A percentile compares a stretch with the other conserved stretches of the same genome.
These are phyloP conservation scores for Sarocladiaceae sp. DNA, from an alignment of 2,329 filamentous ascomycete genomes.

Conservation along the genomic window DNA sequence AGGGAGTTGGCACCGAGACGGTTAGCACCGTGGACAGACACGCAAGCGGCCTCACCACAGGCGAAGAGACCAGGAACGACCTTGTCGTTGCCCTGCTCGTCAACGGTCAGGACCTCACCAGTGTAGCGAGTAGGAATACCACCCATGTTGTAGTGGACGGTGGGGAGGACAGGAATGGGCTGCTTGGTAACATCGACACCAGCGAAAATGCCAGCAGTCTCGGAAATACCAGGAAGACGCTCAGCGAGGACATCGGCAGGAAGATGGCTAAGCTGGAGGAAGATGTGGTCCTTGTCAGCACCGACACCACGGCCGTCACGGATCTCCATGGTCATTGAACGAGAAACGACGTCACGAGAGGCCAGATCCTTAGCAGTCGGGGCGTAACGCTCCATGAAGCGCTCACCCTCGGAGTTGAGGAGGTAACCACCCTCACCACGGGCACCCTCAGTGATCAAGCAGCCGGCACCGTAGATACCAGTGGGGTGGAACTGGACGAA, in stretches of 20 bases:
- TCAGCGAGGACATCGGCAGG: slow-evolving; percentile 88
- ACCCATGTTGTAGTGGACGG: slow-evolving; percentile 99
- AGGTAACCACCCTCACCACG: slow-evolving; percentile 98
- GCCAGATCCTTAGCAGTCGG: slow-evolving; percentile 97
- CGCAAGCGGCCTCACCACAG: slow-evolving; percentile 93
- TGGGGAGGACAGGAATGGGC: slow-evolving; percentile 92
- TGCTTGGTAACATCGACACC: slow-evolving; percentile 97
- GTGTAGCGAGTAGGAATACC: slow-evolving; percentile 98
- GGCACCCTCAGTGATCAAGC: slow-evolving; percentile 95
- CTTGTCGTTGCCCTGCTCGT: slow-evolving; percentile 81
- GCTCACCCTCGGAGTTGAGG: slow-evolving; percentile 94
- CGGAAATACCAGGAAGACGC: slow-evolving; percentile 95
- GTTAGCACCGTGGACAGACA: slow-evolving; percentile 97
- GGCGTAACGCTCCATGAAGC: slow-evolving; percentile 98
- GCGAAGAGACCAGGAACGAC: slow-evolving; percentile 92
- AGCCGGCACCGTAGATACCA: slow-evolving; percentile 97
- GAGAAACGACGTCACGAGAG: slow-evolving; percentile 90
- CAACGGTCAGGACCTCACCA: slow-evolving; percentile 87
- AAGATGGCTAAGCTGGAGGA: slow-evolving; percentile 93
- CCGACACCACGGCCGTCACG: slow-evolving; percentile 95
- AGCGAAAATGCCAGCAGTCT: slow-evolving; percentile 94
- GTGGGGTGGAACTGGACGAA: slow-evolving; percentile 99
- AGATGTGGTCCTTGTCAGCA: slow-evolving; percentile 96
- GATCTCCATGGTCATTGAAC: slow-evolving; percentile 98
- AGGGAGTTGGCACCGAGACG: slow-evolving; percentile 97